Evolutionary conservation across 768 basidiomycete species (phyloP).

Genomic region (Lactarius psammicola): DNA sequence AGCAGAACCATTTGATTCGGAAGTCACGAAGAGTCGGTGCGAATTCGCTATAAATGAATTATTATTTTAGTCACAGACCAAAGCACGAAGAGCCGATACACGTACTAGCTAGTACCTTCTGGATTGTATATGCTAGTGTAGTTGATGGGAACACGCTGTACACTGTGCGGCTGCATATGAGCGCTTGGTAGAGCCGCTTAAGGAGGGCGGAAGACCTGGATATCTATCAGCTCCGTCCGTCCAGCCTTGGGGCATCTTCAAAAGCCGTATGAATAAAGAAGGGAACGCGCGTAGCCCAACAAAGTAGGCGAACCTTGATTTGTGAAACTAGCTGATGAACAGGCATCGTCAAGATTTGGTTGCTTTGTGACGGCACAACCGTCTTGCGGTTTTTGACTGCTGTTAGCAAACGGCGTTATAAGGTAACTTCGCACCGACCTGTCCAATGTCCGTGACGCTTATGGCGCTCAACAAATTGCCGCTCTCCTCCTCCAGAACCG

Average conservation of each 20-base stretch:
- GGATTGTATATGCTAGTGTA: conserved; percentile 65
- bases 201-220: conserved; percentile 49
- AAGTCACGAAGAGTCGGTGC: conserved; percentile 75
- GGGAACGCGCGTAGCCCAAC: neutral
- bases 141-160: conserved; percentile 70
- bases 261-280: neutral
- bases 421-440: conserved; percentile 41
- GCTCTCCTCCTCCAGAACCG: conserved; percentile 65
- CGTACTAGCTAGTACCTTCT: conserved; percentile 82
- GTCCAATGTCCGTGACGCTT: conserved; percentile 80
- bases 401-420: neutral
- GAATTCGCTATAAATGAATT: conserved; percentile 57
- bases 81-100: conserved; percentile 23
- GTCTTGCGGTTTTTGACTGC: conserved; percentile 42
- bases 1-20: conserved; percentile 51
- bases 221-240: conserved; percentile 78
- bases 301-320: conserved; percentile 56
- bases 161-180: conserved; percentile 42
- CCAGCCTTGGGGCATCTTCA: conserved; percentile 54
- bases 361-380: conserved; percentile 78
- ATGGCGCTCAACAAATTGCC: conserved; percentile 69
- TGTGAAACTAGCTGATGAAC: conserved; percentile 66
- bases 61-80: neutral
- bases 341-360: conserved; percentile 68
- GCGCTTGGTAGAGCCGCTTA: neutral